Evolutionary conservation across 148 eudicot genomes (phyloP), one percentile per base, ranked within the genome.

Genomic region (Simmondsia chinensis): DNA sequence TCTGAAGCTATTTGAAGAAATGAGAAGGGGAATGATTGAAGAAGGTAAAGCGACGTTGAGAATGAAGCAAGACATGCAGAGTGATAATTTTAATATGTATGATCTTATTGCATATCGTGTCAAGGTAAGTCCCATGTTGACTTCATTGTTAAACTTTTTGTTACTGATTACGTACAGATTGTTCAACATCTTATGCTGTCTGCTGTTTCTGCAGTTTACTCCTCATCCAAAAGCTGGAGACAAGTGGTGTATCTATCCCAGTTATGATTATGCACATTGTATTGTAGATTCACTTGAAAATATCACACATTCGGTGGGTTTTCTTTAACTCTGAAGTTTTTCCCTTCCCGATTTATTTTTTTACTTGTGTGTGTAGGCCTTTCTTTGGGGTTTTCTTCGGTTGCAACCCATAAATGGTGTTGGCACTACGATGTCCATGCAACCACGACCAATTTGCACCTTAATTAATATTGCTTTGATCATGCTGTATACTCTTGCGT

Each of bases 221-320:
- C 79, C 89, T 61, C 99, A 91, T 68, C 99, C 99, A 33, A 94
- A 86, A 48, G 96, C 96, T 5, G 99, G 96, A 66, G 94, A 91
- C 57, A 82, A 72, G 57, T 86, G 96, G 99, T 91, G 94, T 53
- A 79, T 91, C 42, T 91, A 91, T 54, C 99, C 94, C 36, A 91
- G 94, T 67, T 91, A 91, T 56, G 99, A 91, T 61, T 86, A 60
- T 49, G 72, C 94, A 28, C 99, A 91, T 56, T 91, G 96, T 59
- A 72, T 60, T 48, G 99, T 91, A 26, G 96, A 91, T 75, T 91
- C 99, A 59, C 79, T 91, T 13, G 99, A 91, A 63, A 72, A 91
- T 53, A 63, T 86, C 30, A 91, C 96, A 41, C 99, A 91, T 61
- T 91, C 96, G 58, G 99, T 86, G 69, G 19, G 75, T 63, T 36